Evolutionary conservation across 1,139 yeast genomes (phyloP).

Genomic region (Pichia sp.): DNA sequence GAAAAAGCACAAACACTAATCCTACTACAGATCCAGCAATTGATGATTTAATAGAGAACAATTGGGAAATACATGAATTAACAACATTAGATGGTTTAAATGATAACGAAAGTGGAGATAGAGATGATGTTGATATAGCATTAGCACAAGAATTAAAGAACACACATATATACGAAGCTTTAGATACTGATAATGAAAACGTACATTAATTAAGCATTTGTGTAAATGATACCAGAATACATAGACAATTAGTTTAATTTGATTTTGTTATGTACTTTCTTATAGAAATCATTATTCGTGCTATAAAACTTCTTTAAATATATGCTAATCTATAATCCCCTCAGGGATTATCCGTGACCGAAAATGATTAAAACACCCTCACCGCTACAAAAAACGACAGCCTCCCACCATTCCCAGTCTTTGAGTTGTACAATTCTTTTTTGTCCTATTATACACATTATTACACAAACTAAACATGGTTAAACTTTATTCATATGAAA

Average conservation of each 20-base stretch:
- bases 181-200: not conserved
- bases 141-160: slow-evolving; percentile 1
- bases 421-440: not conserved
- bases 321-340: too few species aligned
- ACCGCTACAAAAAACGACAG: not conserved
- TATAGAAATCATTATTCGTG: too few species aligned
- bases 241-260: too few species aligned
- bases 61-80: slow-evolving; percentile 17
- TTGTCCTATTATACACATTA: not conserved
- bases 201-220: not conserved
- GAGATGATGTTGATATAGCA: slow-evolving; percentile 3
- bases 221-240: not conserved
- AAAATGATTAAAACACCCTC: too few species aligned
- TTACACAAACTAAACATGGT: slow-evolving; percentile 19
- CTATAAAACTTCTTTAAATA: too few species aligned
- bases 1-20: not conserved
- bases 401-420: not conserved
- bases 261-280: too few species aligned
- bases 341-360: too few species aligned
- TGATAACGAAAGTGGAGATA: slow-evolving; percentile 1
- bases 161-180: not conserved
- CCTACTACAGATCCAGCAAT: not conserved
- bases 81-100: slow-evolving; percentile 13
- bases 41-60: slow-evolving; percentile 1
- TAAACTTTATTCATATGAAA: slow-evolving; percentile 45